Conservation (phyloP, 768 basidiomycete genomes). For the Mrakia frigida region DNA sequence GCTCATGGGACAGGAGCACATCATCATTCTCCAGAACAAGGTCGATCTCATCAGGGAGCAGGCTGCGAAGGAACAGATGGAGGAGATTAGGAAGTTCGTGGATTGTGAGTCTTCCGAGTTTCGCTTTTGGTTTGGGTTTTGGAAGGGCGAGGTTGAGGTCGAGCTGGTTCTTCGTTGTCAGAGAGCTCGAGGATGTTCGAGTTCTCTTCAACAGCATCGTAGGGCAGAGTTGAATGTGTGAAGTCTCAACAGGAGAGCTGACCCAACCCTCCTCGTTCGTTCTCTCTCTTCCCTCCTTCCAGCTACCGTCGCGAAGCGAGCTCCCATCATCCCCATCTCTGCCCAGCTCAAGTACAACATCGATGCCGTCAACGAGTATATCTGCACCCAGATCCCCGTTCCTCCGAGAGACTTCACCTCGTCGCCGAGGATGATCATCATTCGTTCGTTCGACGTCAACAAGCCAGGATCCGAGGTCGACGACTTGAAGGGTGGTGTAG, state of each 20-base stretch:
- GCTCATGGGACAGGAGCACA: constrained; percentile 97
- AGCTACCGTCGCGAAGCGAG: constrained; percentile 96
- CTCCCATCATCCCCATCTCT: constrained; percentile 97
- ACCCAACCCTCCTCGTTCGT: neutral
- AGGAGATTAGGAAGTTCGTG: constrained; percentile 90
- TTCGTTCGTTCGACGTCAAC: constrained; percentile 99
- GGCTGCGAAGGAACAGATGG: constrained; percentile 90
- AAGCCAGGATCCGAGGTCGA: constrained; percentile 96
- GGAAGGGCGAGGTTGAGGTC: neutral
- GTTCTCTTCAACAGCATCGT: neutral
- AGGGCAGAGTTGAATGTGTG: neutral
- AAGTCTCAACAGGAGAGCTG: no score
- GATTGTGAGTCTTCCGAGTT: constrained; percentile 59
- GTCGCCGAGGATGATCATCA: constrained; percentile 90
- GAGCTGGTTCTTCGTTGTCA: no score
- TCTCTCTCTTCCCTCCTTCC: neutral
- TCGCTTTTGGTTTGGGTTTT: neutral
- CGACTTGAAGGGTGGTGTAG: constrained; percentile 96
- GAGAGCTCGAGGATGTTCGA: neutral
- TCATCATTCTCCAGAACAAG: constrained; percentile 98
- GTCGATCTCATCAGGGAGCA: constrained; percentile 95
- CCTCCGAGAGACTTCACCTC: constrained; percentile 88
- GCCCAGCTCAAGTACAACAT: constrained; percentile 99
- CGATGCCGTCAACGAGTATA: constrained; percentile 97
- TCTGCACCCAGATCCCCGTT: constrained; percentile 92